These are phyloP conservation scores for Oryza meyeriana DNA, from an alignment of 176 grass and related monocot genomes.

Conservation along the genomic window DNA sequence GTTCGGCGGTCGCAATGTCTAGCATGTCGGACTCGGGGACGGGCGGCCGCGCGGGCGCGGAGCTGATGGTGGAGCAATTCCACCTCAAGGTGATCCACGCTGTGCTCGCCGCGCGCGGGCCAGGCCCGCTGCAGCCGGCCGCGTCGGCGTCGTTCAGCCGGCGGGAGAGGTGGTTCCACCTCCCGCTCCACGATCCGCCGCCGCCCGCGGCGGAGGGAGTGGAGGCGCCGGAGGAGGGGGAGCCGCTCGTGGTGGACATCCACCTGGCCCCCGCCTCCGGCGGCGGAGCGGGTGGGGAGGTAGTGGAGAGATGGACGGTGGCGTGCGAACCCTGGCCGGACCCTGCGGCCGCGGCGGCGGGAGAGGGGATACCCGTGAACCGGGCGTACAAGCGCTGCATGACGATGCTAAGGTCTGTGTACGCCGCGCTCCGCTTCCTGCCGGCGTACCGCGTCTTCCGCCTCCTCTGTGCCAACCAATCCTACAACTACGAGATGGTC, in stretches of 20 bases:
- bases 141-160: slow-evolving; percentile 26
- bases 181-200: slow-evolving; percentile 55
- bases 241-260: slow-evolving; percentile 68
- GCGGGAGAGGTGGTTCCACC: slow-evolving; percentile 80
- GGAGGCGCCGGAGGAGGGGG: slow-evolving; percentile 32
- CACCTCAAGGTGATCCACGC: slow-evolving; percentile 83
- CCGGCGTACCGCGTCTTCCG: slow-evolving; percentile 74
- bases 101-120: slow-evolving; percentile 65
- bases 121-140: slow-evolving; percentile 32
- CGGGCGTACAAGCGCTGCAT: slow-evolving; percentile 74
- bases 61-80: slow-evolving; percentile 85
- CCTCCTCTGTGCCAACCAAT: slow-evolving; percentile 60
- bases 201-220: slow-evolving; percentile 55
- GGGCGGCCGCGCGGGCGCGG: slow-evolving; percentile 45
- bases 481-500: slow-evolving; percentile 88
- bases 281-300: slow-evolving; percentile 29
- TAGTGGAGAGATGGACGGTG: slow-evolving; percentile 75
- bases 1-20: slow-evolving; percentile 42
- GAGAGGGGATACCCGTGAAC: slow-evolving; percentile 54
- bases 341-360: slow-evolving; percentile 13
- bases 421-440: slow-evolving; percentile 63
- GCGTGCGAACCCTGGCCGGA: slow-evolving; percentile 60
- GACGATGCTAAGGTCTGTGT: slow-evolving; percentile 70
- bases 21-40: slow-evolving; percentile 53
- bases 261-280: slow-evolving; percentile 36